A percentile compares a stretch with the other conserved stretches of the same genome.
Conservation (phyloP, 352 stramenopile genomes). For the Phytophthora constricta region DNA sequence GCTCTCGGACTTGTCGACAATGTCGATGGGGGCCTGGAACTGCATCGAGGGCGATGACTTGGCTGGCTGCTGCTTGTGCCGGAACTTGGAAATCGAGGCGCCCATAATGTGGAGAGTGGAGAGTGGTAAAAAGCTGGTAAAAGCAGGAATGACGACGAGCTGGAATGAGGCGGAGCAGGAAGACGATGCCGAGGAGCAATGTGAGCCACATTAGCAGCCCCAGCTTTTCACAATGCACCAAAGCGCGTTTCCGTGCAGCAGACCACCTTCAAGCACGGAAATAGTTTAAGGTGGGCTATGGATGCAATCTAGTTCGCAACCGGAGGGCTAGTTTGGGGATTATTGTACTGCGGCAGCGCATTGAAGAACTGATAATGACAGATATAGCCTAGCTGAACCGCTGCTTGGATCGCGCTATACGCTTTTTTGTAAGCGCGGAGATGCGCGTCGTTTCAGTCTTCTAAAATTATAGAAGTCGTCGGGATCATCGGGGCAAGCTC, state of each 20-base stretch:
- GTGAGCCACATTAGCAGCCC: too few species aligned
- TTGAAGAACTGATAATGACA: too few species aligned
- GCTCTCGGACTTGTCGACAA: constrained; percentile 36
- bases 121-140: not conserved
- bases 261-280: not conserved
- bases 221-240: too few species aligned
- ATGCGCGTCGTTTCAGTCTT: not conserved
- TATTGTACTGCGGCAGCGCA: not conserved
- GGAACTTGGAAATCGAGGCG: not conserved
- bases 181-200: too few species aligned
- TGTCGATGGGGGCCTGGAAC: constrained; percentile 64
- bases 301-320: not conserved
- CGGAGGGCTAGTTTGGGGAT: not conserved
- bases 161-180: not conserved
- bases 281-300: not conserved
- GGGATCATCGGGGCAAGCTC: not conserved
- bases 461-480: not conserved
- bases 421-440: not conserved
- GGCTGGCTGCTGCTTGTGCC: not conserved
- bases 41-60: constrained; percentile 9
- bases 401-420: not conserved
- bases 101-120: not conserved
- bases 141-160: not conserved
- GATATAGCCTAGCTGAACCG: not conserved
- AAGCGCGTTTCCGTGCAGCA: not conserved